Conservation (phyloP, 805 yeast species). For the Saccharomycopsis javanensis region DNA sequence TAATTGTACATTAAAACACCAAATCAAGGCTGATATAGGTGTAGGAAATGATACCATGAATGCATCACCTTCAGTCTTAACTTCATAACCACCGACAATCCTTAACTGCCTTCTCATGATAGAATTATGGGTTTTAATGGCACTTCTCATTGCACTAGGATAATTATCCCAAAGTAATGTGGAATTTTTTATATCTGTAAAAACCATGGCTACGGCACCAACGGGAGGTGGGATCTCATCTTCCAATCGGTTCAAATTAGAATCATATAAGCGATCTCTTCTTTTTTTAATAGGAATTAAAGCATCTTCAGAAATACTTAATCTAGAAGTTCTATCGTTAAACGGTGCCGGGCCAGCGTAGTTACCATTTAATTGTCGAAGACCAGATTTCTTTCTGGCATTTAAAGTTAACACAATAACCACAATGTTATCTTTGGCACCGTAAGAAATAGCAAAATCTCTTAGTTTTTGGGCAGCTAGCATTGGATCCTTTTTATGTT, state of each 20-base stretch:
- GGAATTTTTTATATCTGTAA: conserved; percentile 93
- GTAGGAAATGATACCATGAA: conserved; percentile 96
- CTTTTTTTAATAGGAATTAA: conserved; percentile 34
- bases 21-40: conserved; percentile 77
- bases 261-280: conserved; percentile 51
- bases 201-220: conserved; percentile 90
- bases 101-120: conserved; percentile 90
- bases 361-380: not conserved
- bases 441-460: conserved; percentile 91
- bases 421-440: conserved; percentile 68
- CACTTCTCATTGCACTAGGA: conserved; percentile 92
- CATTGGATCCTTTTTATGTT: conserved; percentile 74
- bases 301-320: conserved; percentile 29
- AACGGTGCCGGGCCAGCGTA: not conserved
- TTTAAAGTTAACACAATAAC: conserved; percentile 71
- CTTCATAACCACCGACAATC: conserved; percentile 95
- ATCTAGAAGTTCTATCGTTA: conserved; percentile 6
- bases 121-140: conserved; percentile 87
- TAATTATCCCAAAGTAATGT: conserved; percentile 88
- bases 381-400: conserved; percentile 28
- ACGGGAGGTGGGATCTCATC: conserved; percentile 92
- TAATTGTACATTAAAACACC: conserved; percentile 92
- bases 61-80: conserved; percentile 98
- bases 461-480: conserved; percentile 86
- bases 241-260: conserved; percentile 71